phyloP scores from a whole-genome alignment of 148 eudicot genomes.

The Fagopyrum esculentum region DNA sequence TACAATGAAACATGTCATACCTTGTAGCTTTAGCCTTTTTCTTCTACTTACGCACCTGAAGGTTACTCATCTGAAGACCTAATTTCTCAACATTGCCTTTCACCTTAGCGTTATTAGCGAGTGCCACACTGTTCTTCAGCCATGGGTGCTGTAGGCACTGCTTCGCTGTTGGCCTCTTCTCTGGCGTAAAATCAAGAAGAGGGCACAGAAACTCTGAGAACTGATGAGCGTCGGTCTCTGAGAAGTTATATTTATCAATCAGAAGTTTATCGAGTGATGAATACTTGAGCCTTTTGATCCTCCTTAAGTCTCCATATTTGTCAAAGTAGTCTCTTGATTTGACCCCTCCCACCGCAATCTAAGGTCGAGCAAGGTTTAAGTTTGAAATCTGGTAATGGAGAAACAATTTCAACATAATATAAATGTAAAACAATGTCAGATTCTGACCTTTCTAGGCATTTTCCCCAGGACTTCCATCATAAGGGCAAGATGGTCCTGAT shows the following conservation, averaged over 20 bases:
- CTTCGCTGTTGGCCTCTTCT: constrained; percentile 87
- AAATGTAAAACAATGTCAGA: neutral
- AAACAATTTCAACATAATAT: neutral
- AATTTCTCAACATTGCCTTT: constrained; percentile 31
- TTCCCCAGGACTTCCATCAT: constrained; percentile 98
- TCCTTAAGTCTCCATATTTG: constrained; percentile 82
- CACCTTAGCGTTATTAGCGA: constrained; percentile 24
- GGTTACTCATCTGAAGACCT: constrained; percentile 37
- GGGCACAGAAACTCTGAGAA: constrained; percentile 76
- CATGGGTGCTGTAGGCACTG: constrained; percentile 85
- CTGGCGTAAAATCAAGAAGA: constrained; percentile 77
- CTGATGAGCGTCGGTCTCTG: constrained; percentile 58
- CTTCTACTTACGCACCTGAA: constrained; percentile 37
- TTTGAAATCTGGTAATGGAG: neutral
- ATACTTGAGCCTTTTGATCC: constrained; percentile 84
- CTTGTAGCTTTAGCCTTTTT: constrained; percentile 18
- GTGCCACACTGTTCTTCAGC: constrained; percentile 37
- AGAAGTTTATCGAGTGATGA: constrained; percentile 62
- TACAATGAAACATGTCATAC: constrained; percentile 11
- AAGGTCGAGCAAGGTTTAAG: constrained; percentile 11
- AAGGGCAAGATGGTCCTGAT: constrained; percentile 93
- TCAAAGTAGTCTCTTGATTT: constrained; percentile 87
- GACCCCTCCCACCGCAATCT: constrained; percentile 75
- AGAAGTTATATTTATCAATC: constrained; percentile 55
- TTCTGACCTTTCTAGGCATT: constrained; percentile 83